phyloP scores from a whole-genome alignment of 148 eudicot species.

The Polygonum aviculare region DNA sequence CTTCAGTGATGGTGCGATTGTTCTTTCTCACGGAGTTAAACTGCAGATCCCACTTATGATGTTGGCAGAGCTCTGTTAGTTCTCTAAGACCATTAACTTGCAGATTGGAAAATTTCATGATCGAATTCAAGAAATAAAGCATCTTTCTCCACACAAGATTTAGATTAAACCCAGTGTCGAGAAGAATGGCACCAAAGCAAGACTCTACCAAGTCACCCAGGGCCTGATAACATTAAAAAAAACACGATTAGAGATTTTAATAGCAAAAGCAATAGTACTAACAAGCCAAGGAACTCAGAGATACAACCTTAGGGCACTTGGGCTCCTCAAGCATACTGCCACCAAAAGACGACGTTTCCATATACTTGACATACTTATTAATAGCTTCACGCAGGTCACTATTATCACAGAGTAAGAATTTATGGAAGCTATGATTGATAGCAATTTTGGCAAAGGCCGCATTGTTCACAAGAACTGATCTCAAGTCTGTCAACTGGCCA shows the following conservation, averaged over 20 bases:
- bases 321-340: slow-evolving; percentile 43
- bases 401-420: slow-evolving; percentile 51
- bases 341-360: slow-evolving; percentile 22
- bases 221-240: slow-evolving; percentile 43
- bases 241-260: not conserved
- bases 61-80: slow-evolving; percentile 70
- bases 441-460: slow-evolving; percentile 67
- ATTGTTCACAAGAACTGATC: slow-evolving; percentile 74
- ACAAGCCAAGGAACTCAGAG: not conserved
- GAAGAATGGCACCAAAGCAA: slow-evolving; percentile 74
- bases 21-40: slow-evolving; percentile 36
- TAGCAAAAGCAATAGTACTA: not conserved
- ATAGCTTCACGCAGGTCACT: slow-evolving; percentile 38
- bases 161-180: slow-evolving; percentile 79
- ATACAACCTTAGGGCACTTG: slow-evolving; percentile 73
- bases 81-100: slow-evolving; percentile 67
- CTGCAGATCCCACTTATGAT: slow-evolving; percentile 31
- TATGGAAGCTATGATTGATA: slow-evolving; percentile 41
- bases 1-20: slow-evolving; percentile 35
- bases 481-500: slow-evolving; percentile 91
- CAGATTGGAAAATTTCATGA: slow-evolving; percentile 48
- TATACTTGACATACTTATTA: slow-evolving; percentile 37
- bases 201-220: slow-evolving; percentile 97
- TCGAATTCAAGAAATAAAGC: slow-evolving; percentile 62
- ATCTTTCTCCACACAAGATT: slow-evolving; percentile 58